A percentile compares a stretch with the other conserved stretches of the same genome.
Conservation (phyloP, 352 stramenopile species). For the Globisporangium okanoganense region DNA sequence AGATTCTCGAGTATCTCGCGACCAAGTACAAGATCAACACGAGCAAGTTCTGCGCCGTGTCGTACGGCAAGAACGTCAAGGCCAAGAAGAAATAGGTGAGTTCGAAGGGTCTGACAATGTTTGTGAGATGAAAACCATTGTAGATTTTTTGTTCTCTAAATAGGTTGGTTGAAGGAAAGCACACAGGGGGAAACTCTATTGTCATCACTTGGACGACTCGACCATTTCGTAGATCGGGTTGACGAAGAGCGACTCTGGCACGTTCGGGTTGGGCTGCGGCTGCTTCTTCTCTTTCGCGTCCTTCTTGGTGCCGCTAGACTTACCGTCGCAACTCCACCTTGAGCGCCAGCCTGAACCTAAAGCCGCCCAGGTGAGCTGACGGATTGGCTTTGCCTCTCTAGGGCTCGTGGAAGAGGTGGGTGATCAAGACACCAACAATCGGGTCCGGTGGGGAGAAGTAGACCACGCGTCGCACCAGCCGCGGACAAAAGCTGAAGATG, state of each 20-base stretch:
- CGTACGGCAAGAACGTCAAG: conserved; percentile 80
- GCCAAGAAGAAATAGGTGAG: conserved; percentile 63
- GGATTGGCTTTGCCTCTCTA: too few relatives aligned
- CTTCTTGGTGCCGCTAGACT: conserved; percentile 12
- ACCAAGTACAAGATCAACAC: conserved; percentile 66
- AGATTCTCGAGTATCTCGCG: conserved; percentile 60
- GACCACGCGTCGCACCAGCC: too few relatives aligned
- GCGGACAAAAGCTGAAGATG: too few relatives aligned
- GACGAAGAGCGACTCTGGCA: conserved; percentile 18
- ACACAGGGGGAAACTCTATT: conserved; percentile 5
- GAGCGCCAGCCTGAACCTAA: too few relatives aligned
- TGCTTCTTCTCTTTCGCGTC: conserved; percentile 26
- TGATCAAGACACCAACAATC: too few relatives aligned
- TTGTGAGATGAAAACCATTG: background rate
- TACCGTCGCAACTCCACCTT: too few relatives aligned
- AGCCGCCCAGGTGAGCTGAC: too few relatives aligned
- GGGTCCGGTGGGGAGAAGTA: too few relatives aligned
- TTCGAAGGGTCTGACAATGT: background rate
- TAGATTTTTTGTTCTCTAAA: background rate
- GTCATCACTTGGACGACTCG: conserved; percentile 10
- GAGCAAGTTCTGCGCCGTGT: conserved; percentile 60
- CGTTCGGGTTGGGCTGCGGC: conserved; percentile 10
- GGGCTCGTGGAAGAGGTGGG: too few relatives aligned
- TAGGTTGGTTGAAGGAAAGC: background rate
- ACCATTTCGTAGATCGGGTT: conserved; percentile 21